phyloP scores from a whole-genome alignment of 805 yeast species.

The Scheffersomyces stipitis region DNA sequence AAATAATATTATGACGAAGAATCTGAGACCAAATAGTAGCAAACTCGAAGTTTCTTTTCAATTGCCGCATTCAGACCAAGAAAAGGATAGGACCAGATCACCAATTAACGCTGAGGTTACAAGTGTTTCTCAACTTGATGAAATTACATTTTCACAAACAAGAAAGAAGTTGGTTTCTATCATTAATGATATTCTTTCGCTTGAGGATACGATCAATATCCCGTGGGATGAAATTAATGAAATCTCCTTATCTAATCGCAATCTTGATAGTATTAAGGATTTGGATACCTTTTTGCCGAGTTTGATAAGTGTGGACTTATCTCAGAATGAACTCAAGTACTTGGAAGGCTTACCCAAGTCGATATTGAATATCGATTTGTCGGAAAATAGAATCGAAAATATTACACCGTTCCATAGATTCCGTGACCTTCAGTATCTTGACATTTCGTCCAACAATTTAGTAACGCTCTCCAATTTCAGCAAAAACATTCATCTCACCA shows the following conservation, averaged over 20 bases:
- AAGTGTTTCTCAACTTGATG: constrained; percentile 39
- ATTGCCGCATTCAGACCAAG: constrained; percentile 26
- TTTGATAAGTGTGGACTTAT: constrained; percentile 37
- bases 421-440: constrained; percentile 42
- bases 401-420: constrained; percentile 42
- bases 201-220: constrained; percentile 28
- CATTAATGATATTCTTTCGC: constrained; percentile 43
- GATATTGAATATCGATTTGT: constrained; percentile 38
- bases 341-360: constrained; percentile 46
- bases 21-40: constrained; percentile 8
- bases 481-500: constrained; percentile 41
- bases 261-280: constrained; percentile 43
- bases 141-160: constrained; percentile 50
- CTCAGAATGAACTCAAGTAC: constrained; percentile 42
- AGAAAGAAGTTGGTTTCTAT: constrained; percentile 44
- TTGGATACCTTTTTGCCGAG: constrained; percentile 46
- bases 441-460: constrained; percentile 39
- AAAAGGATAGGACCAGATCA: constrained; percentile 9
- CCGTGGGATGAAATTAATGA: constrained; percentile 44
- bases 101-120: constrained; percentile 36
- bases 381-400: constrained; percentile 38
- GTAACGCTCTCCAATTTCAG: constrained; percentile 35
- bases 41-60: constrained; percentile 43
- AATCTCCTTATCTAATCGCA: constrained; percentile 33
- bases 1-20: constrained; percentile 7